Percentiles rank a stretch among this genome's conserved stretches.
phyloP scores from a whole-genome alignment of 129 eudicot species.

The Flaveria linearis region DNA sequence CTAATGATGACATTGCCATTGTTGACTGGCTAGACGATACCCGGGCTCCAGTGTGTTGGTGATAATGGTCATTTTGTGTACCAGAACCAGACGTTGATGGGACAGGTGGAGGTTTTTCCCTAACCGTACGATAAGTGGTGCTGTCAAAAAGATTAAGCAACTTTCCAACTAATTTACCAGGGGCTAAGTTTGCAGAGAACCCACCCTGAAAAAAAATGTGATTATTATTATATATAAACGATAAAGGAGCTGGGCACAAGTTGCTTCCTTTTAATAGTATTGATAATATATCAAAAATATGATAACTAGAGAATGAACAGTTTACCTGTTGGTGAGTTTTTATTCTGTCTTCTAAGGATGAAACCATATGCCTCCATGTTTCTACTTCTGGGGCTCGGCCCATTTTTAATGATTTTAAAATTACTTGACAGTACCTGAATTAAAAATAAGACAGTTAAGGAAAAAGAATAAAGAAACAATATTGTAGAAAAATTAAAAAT shows the following conservation, averaged over 20 bases:
- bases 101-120: conserved; percentile 74
- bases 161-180: conserved; percentile 82
- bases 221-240: too few species aligned
- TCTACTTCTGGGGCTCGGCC: conserved; percentile 85
- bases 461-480: conserved; percentile 10
- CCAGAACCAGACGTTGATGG: conserved; percentile 49
- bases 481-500: not conserved
- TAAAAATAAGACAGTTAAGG: not conserved
- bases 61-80: conserved; percentile 45
- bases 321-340: conserved; percentile 88
- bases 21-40: conserved; percentile 86
- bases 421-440: conserved; percentile 89
- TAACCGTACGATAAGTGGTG: conserved; percentile 85
- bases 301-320: conserved; percentile 5
- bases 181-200: conserved; percentile 84
- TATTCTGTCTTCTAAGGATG: conserved; percentile 87
- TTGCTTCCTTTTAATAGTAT: too few species aligned
- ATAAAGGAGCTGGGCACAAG: too few species aligned
- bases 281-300: not conserved
- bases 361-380: conserved; percentile 59
- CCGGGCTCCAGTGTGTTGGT: conserved; percentile 58
- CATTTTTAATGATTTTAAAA: conserved; percentile 73
- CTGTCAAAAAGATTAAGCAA: conserved; percentile 80
- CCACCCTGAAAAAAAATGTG: conserved; percentile 65
- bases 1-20: conserved; percentile 80